These are phyloP conservation scores for Hippophae tibetana DNA, from an alignment of 306 rosid species.

Conservation along the genomic window DNA sequence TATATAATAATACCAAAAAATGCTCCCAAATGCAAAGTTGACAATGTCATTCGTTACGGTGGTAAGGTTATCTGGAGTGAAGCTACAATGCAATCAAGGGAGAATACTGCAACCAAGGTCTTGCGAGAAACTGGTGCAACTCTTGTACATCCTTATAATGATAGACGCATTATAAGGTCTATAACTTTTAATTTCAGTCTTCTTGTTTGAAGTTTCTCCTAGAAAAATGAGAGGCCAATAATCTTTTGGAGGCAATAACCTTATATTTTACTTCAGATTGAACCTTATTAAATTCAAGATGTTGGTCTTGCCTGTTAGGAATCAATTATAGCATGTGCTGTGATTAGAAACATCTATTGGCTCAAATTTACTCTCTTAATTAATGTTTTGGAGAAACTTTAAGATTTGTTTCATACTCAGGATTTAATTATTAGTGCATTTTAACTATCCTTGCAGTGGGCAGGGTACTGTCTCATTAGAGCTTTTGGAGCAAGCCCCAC, in stretches of 20 bases:
- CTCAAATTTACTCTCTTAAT: too few species aligned
- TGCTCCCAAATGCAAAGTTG: conserved; percentile 81
- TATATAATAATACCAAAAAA: conserved; percentile 68
- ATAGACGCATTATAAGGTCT: conserved; percentile 70
- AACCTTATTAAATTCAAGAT: neutral
- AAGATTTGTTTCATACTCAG: neutral
- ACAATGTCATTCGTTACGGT: conserved; percentile 72
- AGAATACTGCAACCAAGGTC: conserved; percentile 48
- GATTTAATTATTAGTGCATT: conserved; percentile 11
- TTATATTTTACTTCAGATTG: neutral
- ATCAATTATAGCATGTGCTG: too few species aligned
- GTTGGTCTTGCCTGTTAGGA: neutral
- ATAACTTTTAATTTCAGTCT: neutral
- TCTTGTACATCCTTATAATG: conserved; percentile 76
- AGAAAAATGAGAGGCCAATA: neutral
- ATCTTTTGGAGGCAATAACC: neutral
- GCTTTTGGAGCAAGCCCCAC: conserved; percentile 74
- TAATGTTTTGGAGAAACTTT: too few species aligned
- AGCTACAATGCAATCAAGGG: conserved; percentile 56
- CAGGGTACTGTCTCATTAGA: conserved; percentile 86
- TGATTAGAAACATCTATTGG: too few species aligned
- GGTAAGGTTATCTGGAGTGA: conserved; percentile 74
- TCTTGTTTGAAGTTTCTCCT: neutral
- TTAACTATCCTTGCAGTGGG: conserved; percentile 56
- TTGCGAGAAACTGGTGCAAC: conserved; percentile 72